A percentile compares a stretch with the other conserved stretches of the same genome.
phyloP scores from a whole-genome alignment of 352 stramenopile species.

The Globisporangium nagaii region DNA sequence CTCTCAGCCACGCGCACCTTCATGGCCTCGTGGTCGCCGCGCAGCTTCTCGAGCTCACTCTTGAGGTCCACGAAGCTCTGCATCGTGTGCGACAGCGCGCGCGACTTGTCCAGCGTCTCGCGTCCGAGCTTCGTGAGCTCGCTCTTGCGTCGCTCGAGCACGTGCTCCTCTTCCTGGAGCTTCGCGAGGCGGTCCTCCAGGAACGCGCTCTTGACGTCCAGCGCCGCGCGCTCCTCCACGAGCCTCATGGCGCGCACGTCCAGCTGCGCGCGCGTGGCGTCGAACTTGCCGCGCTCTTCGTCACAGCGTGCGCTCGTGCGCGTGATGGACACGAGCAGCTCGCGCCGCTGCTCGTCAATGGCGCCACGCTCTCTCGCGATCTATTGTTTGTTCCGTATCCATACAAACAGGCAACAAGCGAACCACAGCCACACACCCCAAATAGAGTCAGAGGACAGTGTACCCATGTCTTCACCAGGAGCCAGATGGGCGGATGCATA shows the following conservation, averaged over 20 bases:
- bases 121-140: constrained; percentile 58
- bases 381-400: constrained; percentile 12
- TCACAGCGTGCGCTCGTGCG: constrained; percentile 46
- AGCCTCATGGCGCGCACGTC: constrained; percentile 48
- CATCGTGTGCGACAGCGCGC: constrained; percentile 29
- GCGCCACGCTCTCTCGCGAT: constrained; percentile 63
- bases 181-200: constrained; percentile 47
- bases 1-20: constrained; percentile 22
- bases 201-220: constrained; percentile 37
- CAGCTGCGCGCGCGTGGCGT: constrained; percentile 49
- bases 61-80: constrained; percentile 29
- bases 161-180: constrained; percentile 39
- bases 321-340: constrained; percentile 53
- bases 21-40: constrained; percentile 30
- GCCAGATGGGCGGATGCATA: not conserved
- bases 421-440: not conserved
- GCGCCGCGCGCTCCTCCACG: constrained; percentile 48
- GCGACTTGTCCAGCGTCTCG: constrained; percentile 62
- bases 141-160: constrained; percentile 35
- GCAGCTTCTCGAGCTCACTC: constrained; percentile 35
- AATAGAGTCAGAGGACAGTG: constrained; percentile 1
- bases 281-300: constrained; percentile 66
- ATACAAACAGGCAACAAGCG: not conserved
- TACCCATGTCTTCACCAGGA: not conserved
- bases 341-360: constrained; percentile 65